phyloP scores from a whole-genome alignment of 129 eudicot species.

The Artemisia tridentata region DNA sequence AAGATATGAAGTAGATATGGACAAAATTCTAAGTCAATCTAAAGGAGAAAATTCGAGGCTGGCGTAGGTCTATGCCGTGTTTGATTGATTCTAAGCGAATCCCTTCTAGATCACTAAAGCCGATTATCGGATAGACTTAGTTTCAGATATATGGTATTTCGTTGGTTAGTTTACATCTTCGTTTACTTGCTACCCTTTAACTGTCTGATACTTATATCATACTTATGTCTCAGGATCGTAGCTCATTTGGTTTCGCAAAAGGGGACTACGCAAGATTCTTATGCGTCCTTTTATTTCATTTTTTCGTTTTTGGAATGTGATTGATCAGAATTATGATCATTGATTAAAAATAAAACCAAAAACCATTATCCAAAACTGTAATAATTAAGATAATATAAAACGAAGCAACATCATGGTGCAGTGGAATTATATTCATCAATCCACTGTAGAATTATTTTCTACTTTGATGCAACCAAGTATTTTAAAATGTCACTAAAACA shows the following conservation, averaged over 20 bases:
- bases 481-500: conserved; percentile 26
- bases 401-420: conserved; percentile 25
- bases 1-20: background rate
- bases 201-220: background rate
- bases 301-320: background rate
- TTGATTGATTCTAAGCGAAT: too few species aligned
- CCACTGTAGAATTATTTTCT: conserved; percentile 11
- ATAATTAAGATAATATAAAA: too few species aligned
- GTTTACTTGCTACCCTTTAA: too few species aligned
- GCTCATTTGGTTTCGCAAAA: too few species aligned
- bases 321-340: background rate
- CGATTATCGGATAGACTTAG: too few species aligned
- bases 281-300: background rate
- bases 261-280: too few species aligned
- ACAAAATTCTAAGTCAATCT: background rate
- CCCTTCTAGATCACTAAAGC: too few species aligned
- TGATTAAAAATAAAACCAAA: background rate
- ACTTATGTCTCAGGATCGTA: background rate
- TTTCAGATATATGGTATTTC: too few species aligned
- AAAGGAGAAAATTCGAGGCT: too few species aligned
- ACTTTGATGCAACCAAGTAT: conserved; percentile 14
- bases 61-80: too few species aligned
- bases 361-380: background rate
- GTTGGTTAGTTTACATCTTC: too few species aligned
- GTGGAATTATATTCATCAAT: conserved; percentile 33